Conservation (phyloP, 73 alveolate species). For the Paramecium bursaria region DNA sequence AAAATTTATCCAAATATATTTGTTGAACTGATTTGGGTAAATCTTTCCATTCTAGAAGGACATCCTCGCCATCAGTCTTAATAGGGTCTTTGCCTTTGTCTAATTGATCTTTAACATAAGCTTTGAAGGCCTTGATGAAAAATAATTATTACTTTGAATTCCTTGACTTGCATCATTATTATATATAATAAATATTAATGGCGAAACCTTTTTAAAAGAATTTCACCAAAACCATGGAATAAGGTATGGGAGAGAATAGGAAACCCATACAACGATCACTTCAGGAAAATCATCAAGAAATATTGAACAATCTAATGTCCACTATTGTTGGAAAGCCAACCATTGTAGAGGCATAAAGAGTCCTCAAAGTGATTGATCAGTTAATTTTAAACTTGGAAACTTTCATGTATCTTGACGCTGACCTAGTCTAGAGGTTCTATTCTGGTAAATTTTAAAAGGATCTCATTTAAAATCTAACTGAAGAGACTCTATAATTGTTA, state of each 20-base stretch:
- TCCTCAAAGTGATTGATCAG: slow-evolving; percentile 59
- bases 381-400: slow-evolving; percentile 34
- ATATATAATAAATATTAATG: too few relatives aligned
- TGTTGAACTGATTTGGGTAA: too few relatives aligned
- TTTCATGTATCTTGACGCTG: slow-evolving; percentile 62
- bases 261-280: slow-evolving; percentile 23
- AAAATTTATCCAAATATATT: too few relatives aligned
- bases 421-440: slow-evolving; percentile 56
- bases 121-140: too few relatives aligned
- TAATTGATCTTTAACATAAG: too few relatives aligned
- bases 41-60: too few relatives aligned
- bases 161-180: too few relatives aligned
- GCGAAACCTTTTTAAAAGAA: slow-evolving; percentile 22
- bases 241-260: slow-evolving; percentile 17
- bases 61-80: too few relatives aligned
- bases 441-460: slow-evolving; percentile 68
- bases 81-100: too few relatives aligned
- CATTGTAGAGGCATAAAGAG: slow-evolving; percentile 70
- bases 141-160: too few relatives aligned
- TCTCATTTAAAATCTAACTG: slow-evolving; percentile 47
- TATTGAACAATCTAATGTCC: slow-evolving; percentile 64
- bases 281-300: slow-evolving; percentile 66
- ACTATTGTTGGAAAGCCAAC: slow-evolving; percentile 71
- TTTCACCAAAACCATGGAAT: slow-evolving; percentile 38
- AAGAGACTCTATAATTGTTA: slow-evolving; percentile 40